Evolutionary conservation across 2,329 filamentous ascomycete genomes (phyloP).

Genomic region (Ceratocystis colombiana): DNA sequence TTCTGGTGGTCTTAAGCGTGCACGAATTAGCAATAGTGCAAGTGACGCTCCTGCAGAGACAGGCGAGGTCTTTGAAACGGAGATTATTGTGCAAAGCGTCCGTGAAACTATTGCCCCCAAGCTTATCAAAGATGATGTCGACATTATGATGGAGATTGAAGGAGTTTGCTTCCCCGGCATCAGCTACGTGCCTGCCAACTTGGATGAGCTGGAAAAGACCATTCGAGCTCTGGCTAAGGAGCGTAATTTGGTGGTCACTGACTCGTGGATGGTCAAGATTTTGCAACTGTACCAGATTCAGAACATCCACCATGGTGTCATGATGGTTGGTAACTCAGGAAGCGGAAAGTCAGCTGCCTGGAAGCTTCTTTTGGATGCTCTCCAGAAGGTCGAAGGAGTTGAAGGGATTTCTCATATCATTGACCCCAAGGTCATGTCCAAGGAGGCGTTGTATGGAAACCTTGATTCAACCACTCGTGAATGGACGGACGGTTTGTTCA

Average conservation of each 20-base stretch:
- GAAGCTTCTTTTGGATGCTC: constrained; percentile 80
- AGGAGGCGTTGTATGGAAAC: constrained; percentile 91
- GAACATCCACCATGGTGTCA: constrained; percentile 95
- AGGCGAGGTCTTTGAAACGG: constrained; percentile 59
- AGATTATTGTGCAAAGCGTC: constrained; percentile 97
- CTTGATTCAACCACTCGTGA: constrained; percentile 94
- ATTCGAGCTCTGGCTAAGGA: constrained; percentile 75
- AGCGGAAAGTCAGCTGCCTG: constrained; percentile 93
- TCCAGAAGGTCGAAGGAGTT: constrained; percentile 80
- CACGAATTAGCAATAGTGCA: constrained; percentile 47
- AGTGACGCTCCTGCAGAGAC: constrained; percentile 37
- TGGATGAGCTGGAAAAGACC: constrained; percentile 66
- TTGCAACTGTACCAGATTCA: constrained; percentile 97
- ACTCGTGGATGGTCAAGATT: constrained; percentile 95
- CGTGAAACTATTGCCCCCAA: constrained; percentile 98
- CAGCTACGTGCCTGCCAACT: constrained; percentile 80
- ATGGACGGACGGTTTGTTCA: constrained; percentile 98
- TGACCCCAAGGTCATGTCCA: constrained; percentile 99
- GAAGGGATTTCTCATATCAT: constrained; percentile 97
- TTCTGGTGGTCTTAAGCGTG: constrained; percentile 89
- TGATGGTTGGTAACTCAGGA: constrained; percentile 99
- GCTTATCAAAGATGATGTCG: constrained; percentile 82
- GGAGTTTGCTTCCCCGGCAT: constrained; percentile 81
- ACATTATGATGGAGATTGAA: constrained; percentile 78
- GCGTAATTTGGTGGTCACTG: constrained; percentile 78